These are phyloP conservation scores for Cryptococcus sp. DNA, from an alignment of 1,284 basidiomycete genomes.

Conservation along the genomic window DNA sequence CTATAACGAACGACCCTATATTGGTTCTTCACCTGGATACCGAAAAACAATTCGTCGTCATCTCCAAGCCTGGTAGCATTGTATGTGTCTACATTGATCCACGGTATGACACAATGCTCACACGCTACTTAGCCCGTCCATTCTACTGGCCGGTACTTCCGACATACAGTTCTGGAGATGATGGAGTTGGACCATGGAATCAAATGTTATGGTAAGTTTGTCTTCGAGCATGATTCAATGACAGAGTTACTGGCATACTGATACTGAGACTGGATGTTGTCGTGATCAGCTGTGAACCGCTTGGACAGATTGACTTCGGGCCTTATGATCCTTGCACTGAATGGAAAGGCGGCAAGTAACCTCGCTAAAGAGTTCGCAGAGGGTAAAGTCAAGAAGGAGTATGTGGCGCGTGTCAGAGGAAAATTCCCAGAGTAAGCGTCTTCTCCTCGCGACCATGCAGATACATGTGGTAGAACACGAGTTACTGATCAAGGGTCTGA, in stretches of 20 bases:
- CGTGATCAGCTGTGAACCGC: constrained; percentile 77
- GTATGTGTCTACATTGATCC: constrained; percentile 57
- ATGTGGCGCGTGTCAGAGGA: constrained; percentile 81
- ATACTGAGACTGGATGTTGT: neutral
- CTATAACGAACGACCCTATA: constrained; percentile 83
- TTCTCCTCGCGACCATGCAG: neutral
- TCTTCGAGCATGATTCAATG: neutral
- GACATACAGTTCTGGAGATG: constrained; percentile 85
- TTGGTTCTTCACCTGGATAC: constrained; percentile 75
- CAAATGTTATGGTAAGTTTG: constrained; percentile 73
- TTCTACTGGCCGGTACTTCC: constrained; percentile 81
- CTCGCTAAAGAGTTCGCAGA: constrained; percentile 80
- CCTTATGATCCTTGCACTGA: constrained; percentile 89
- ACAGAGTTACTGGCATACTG: neutral
- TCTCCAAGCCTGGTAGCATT: constrained; percentile 93
- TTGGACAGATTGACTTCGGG: constrained; percentile 94
- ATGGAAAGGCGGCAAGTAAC: constrained; percentile 66
- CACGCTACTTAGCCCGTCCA: constrained; percentile 89
- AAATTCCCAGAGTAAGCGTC: constrained; percentile 70
- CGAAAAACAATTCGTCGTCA: constrained; percentile 80
- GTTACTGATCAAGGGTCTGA: neutral
- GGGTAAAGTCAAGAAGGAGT: constrained; percentile 83
- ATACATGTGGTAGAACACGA: neutral
- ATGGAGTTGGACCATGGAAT: constrained; percentile 82
- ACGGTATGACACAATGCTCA: constrained; percentile 61